Conservation (phyloP, 345 rosid genomes). For the Hibiscus mutabilis region DNA sequence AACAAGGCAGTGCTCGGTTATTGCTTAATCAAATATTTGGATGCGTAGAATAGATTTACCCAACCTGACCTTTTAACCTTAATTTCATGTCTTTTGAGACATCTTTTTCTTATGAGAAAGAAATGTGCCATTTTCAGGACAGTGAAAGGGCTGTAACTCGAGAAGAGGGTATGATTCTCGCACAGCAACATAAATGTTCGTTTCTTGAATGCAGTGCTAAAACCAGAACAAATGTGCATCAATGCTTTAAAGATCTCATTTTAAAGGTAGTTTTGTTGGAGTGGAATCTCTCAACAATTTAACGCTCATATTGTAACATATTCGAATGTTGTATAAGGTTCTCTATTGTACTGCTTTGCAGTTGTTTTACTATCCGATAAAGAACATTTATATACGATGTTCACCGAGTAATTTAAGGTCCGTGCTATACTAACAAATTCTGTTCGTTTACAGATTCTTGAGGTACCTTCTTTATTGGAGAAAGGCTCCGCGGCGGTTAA, state of each 20-base stretch:
- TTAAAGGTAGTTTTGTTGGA: constrained; percentile 41
- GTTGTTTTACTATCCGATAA: not conserved
- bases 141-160: constrained; percentile 68
- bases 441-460: constrained; percentile 44
- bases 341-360: too few species aligned
- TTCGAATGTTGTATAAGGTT: not conserved
- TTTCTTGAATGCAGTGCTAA: constrained; percentile 87
- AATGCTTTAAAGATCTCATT: constrained; percentile 63
- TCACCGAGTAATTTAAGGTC: not conserved
- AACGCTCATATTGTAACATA: not conserved
- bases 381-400: not conserved
- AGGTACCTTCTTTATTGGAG: constrained; percentile 66
- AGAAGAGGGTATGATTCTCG: constrained; percentile 86
- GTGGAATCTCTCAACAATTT: not conserved
- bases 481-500: constrained; percentile 64
- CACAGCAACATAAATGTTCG: constrained; percentile 52
- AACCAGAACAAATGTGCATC: constrained; percentile 60
- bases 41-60: not conserved
- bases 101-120: not conserved
- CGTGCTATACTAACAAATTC: constrained; percentile 4
- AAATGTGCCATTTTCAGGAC: constrained; percentile 38
- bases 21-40: not conserved
- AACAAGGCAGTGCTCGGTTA: not conserved
- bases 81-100: not conserved
- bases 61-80: not conserved